Evolutionary conservation across 225 moss, liverwort and hornwort genomes (phyloP).

Genomic region (Anthoceros angustus): DNA sequence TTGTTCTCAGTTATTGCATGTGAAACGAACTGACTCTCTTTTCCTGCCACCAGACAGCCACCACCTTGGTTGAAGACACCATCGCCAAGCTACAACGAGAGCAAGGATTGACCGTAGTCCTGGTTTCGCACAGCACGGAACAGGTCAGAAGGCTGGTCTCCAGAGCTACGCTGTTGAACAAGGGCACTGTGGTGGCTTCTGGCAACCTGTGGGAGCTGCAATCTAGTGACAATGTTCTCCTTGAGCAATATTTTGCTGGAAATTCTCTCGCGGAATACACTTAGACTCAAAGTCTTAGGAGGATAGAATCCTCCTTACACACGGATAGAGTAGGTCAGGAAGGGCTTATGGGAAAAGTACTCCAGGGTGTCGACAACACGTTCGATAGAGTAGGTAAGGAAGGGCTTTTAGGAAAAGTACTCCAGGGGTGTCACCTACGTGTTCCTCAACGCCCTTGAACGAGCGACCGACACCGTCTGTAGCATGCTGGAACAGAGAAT

Average conservation of each 20-base stretch:
- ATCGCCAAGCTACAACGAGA: slow-evolving; percentile 20
- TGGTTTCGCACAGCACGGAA: slow-evolving; percentile 44
- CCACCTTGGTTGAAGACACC: slow-evolving; percentile 34
- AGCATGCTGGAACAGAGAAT: too few relatives aligned
- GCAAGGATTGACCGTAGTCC: slow-evolving; percentile 25
- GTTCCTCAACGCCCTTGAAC: too few relatives aligned
- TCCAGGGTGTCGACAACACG: too few relatives aligned
- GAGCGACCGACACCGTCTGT: too few relatives aligned
- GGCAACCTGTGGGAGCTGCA: background rate
- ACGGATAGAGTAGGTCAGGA: too few relatives aligned
- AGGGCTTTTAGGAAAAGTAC: too few relatives aligned
- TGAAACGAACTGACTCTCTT: background rate
- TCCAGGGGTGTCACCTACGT: too few relatives aligned
- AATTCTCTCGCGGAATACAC: background rate
- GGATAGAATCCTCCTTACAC: too few relatives aligned
- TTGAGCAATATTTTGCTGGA: background rate
- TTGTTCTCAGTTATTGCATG: too few relatives aligned
- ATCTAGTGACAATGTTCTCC: background rate
- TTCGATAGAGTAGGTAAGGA: too few relatives aligned
- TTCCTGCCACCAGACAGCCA: slow-evolving; percentile 15
- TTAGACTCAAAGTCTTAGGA: background rate
- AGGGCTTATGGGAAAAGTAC: too few relatives aligned
- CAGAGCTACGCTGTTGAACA: background rate
- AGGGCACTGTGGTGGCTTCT: background rate
- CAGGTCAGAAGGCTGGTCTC: slow-evolving; percentile 28